Evolutionary conservation across 2,329 filamentous ascomycete species (phyloP), one percentile per base, ranked within the genome.

Genomic region (Aspergillus udagawae): DNA sequence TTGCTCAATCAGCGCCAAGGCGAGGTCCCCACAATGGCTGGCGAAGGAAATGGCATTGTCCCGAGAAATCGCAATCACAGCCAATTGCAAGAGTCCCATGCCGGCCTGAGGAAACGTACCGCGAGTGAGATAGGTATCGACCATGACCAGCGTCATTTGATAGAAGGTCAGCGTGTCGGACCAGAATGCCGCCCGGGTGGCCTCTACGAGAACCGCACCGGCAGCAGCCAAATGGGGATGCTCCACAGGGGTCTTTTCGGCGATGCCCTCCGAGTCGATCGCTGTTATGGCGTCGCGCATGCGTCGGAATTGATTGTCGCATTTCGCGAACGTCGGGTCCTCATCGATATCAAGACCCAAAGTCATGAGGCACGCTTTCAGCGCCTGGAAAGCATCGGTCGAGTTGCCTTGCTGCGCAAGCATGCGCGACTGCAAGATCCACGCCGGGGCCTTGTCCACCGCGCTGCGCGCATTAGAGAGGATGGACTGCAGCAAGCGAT

Each of bases 381-480:
- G 27, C 14, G 52, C 52, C n/a, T 54, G 27, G n/a, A 54, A 54
- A 54, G 52, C 52, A 41, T 45, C 52, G 21, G 41, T 54, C n/a
- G 52, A 54, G 28, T 54, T 54, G 27, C 52, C 52, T 21, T 48
- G n/a, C 38, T 54, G 52, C 20, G 52, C 52, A 49, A 54, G 52
- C 52, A 54, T 54, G n/a, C 52, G 52, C 41, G 52, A 54, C n/a
- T 49, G 52, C 38, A 97, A 78, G 42, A 96, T 88, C 77, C 88
- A 95, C 0, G 91, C 90, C 7, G 90, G 87, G 1, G 90, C 90
- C 75, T 91, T 94, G 72, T 96, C 92, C 6, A 90, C 82, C 0
- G 90, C 77, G 20, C 86, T 86, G 62, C 83, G 86, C 0, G 89
- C 90, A 65, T 89, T 83, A 29, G 77, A 72, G 64, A 94, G 90